Evolutionary conservation across 1,284 basidiomycete species (phyloP).

Genomic region (Boletus subluridellus): DNA sequence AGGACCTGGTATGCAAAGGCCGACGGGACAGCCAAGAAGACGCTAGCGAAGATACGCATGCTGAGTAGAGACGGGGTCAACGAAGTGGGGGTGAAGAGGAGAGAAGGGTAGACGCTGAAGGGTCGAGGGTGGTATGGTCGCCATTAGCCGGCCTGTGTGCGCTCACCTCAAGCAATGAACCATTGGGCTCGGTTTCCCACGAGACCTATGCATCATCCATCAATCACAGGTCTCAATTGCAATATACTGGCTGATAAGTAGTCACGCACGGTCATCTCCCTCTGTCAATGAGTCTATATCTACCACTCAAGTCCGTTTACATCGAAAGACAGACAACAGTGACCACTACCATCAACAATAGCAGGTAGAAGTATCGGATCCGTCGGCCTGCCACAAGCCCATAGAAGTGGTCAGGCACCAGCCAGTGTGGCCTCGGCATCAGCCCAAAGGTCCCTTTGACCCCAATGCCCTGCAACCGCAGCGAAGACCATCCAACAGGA

Average conservation of each 20-base stretch:
- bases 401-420: conserved; percentile 18
- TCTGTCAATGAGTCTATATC: background rate
- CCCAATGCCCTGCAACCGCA: conserved; percentile 75
- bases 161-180: background rate
- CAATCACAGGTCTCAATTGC: too few relatives aligned
- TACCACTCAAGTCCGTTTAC: conserved; percentile 13
- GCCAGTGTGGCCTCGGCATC: conserved; percentile 60
- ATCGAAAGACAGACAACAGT: background rate
- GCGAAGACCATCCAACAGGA: conserved; percentile 86
- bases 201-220: background rate
- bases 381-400: background rate
- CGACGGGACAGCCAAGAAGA: conserved; percentile 53
- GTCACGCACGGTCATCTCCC: conserved; percentile 2
- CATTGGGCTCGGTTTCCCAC: conserved; percentile 18
- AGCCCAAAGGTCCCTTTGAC: conserved; percentile 81
- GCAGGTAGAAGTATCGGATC: background rate
- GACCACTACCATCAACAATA: background rate
- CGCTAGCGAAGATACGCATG: conserved; percentile 47
- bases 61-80: conserved; percentile 9
- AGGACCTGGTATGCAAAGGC: conserved; percentile 61
- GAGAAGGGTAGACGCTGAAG: background rate
- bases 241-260: background rate
- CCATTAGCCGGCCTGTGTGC: conserved; percentile 7
- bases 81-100: conserved; percentile 2
- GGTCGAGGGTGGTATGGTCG: background rate